Base-by-base conservation (phyloP, 495 filamentous ascomycete species). In the Hyaloscypha hepaticicola region DNA sequence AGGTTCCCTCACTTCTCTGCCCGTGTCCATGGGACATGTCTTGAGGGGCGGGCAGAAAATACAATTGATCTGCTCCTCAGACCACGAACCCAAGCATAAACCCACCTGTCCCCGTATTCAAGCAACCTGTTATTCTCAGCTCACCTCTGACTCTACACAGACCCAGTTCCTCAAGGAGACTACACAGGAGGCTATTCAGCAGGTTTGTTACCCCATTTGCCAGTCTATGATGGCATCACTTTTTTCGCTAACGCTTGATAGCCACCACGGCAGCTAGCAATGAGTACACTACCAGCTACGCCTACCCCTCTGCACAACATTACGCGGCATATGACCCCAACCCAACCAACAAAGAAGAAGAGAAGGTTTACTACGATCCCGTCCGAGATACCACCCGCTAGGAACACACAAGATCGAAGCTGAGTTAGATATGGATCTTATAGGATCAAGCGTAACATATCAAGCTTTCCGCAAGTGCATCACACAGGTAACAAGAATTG, bases 301-400 rank as follows among this genome's bases (percentile, higher is more conserved):
- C 53, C 3, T 4, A 28, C 53, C 19, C 53, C 28, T 5, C 2
- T 8, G 27, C 28, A 2, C 53, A 9, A 7, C 25, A 19, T 8
- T 53, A 53, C 25, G 26, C 50, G 11, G 27, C 27, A 12, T 22
- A 58, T 22, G 38, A 58, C 29, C 26, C 25, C n/a, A 58, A 14
- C n/a, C 55, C 3, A 29, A 26, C 26, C 11, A 38, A 14, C 11
- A 29, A 19, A 6, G 26, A 55, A 21, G 50, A 41, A 41, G 41
- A 24, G 6, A 61, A 61, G n/a, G 22, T 7, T 1, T 62, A 53
- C 60, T 62, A 52, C 26, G 60, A 62, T 62, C 60, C 60, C 5
- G 60, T 62, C 26, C 34, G 60, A 24, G 53, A 56, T n/a, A 16
- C n/a, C 8, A 28, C 50, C 4, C 38, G 38, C 19, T 45, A 45